Evolutionary conservation across 352 stramenopile genomes (phyloP).

Genomic region (Phytophthora cactorum): DNA sequence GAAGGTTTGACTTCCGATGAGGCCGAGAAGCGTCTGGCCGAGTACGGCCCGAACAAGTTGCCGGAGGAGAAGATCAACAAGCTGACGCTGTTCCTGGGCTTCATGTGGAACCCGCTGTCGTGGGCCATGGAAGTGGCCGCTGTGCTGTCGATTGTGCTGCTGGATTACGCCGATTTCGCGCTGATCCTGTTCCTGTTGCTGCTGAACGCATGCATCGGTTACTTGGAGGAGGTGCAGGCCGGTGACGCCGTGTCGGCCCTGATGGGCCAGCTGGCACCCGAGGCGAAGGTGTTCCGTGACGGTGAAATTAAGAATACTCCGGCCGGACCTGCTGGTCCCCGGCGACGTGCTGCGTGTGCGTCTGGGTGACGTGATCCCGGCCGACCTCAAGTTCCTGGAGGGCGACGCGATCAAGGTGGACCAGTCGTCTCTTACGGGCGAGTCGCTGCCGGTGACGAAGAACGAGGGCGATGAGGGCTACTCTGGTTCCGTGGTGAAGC

Average conservation of each 20-base stretch:
- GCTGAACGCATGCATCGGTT: conserved; percentile 78
- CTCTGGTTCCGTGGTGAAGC: conserved; percentile 86
- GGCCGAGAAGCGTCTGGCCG: conserved; percentile 70
- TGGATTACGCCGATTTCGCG: conserved; percentile 80
- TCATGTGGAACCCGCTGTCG: conserved; percentile 87
- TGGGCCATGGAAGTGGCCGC: conserved; percentile 84
- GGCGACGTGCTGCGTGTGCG: conserved; percentile 78
- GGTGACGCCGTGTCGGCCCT: conserved; percentile 89
- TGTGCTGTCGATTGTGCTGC: conserved; percentile 74
- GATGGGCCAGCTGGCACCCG: conserved; percentile 88
- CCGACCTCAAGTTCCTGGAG: conserved; percentile 89
- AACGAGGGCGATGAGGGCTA: conserved; percentile 78
- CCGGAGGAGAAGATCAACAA: conserved; percentile 83
- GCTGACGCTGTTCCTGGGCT: conserved; percentile 75
- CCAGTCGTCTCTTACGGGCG: conserved; percentile 93
- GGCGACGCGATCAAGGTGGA: conserved; percentile 87
- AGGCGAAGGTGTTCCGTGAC: conserved; percentile 86
- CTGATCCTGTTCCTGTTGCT: conserved; percentile 77
- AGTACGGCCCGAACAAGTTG: conserved; percentile 87
- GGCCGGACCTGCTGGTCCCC: conserved; percentile 73
- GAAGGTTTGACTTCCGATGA: conserved; percentile 79
- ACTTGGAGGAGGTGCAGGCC: conserved; percentile 87
- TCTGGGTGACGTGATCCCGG: conserved; percentile 92
- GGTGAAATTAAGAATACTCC: conserved; percentile 73
- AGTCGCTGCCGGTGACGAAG: conserved; percentile 94